phyloP scores from a whole-genome alignment of 805 yeast genomes.

The Pichia deserticola region DNA sequence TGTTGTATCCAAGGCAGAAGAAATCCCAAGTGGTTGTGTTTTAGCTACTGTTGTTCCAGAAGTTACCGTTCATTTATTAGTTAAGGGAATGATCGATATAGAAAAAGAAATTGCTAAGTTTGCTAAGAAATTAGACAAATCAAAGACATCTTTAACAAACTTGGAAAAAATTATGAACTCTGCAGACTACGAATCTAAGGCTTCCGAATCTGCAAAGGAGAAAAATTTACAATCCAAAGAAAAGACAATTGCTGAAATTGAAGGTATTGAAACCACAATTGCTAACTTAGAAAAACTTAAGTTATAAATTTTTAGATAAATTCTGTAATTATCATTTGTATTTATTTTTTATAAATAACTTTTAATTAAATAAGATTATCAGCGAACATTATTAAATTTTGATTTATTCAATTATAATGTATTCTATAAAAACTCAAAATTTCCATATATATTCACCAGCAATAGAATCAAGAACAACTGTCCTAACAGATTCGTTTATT shows the following conservation, averaged over 20 bases:
- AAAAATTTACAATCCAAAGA: conserved; percentile 62
- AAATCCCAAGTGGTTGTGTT: conserved; percentile 87
- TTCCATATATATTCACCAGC: conserved; percentile 56
- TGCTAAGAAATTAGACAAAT: conserved; percentile 62
- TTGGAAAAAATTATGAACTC: conserved; percentile 63
- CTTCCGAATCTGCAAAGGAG: conserved; percentile 73
- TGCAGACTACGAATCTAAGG: conserved; percentile 81
- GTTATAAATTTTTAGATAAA: conserved; percentile 26
- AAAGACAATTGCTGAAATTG: conserved; percentile 75
- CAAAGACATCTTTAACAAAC: conserved; percentile 49
- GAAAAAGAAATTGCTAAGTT: conserved; percentile 88
- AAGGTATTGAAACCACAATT: conserved; percentile 82
- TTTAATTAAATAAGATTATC: background rate
- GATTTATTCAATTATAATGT: background rate
- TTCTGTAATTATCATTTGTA: background rate
- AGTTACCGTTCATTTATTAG: conserved; percentile 81
- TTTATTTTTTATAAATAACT: no score
- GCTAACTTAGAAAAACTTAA: conserved; percentile 75
- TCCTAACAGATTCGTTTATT: conserved; percentile 40
- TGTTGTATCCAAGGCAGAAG: conserved; percentile 46
- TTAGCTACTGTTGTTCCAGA: conserved; percentile 73
- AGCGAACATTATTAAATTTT: background rate
- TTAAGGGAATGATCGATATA: conserved; percentile 89
- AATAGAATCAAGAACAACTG: conserved; percentile 40
- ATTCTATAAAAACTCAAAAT: conserved; percentile 6